phyloP scores from a whole-genome alignment of 352 stramenopile genomes.

The Saprolegnia diclina region DNA sequence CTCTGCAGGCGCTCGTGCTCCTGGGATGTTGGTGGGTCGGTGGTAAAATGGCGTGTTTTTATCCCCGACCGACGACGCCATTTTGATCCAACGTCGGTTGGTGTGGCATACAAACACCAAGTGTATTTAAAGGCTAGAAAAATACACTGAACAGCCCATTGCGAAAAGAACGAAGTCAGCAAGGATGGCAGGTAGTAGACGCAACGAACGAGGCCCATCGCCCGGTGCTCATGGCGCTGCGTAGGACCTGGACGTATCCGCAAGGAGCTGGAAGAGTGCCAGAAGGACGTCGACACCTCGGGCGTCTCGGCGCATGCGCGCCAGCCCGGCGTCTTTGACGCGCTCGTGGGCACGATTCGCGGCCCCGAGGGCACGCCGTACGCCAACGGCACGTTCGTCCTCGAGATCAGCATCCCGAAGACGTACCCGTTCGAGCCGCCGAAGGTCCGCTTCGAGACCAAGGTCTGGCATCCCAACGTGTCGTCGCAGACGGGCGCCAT shows the following conservation, averaged over 20 bases:
- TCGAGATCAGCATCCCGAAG: constrained; percentile 92
- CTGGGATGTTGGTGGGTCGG: too few relatives aligned
- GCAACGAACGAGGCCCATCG: background rate
- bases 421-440: constrained; percentile 94
- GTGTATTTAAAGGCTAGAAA: background rate
- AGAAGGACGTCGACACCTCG: constrained; percentile 73
- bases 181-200: constrained; percentile 8
- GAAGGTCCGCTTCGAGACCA: constrained; percentile 90
- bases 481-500: constrained; percentile 96
- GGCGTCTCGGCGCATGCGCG: constrained; percentile 60
- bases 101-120: background rate
- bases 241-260: constrained; percentile 42
- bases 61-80: background rate
- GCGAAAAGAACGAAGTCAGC: constrained; percentile 1
- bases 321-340: constrained; percentile 30
- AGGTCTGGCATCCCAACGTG: constrained; percentile 98
- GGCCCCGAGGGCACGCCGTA: constrained; percentile 81
- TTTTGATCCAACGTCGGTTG: background rate
- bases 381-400: constrained; percentile 78
- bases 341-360: constrained; percentile 48
- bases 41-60: background rate
- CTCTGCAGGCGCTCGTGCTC: too few relatives aligned
- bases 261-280: constrained; percentile 86
- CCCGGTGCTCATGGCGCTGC: background rate
- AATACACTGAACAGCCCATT: background rate